These are phyloP conservation scores for Panellus pusillus DNA, from an alignment of 768 basidiomycete genomes.

Conservation along the genomic window DNA sequence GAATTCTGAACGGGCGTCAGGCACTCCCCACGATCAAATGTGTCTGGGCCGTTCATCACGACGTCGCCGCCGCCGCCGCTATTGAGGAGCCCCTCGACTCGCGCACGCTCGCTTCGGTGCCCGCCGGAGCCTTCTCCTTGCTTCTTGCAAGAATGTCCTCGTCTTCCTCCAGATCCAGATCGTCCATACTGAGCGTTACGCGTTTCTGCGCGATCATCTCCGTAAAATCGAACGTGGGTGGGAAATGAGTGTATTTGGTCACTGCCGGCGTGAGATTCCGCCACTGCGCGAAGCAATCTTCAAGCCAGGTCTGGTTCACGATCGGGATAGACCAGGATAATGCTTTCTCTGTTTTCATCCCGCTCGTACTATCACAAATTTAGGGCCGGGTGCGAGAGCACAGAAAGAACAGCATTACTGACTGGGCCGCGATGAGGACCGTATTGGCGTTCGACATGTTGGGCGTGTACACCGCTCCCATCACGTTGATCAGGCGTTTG, in stretches of 20 bases:
- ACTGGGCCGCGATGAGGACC: slow-evolving; percentile 84
- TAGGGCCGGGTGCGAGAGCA: background rate
- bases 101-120: slow-evolving; percentile 32
- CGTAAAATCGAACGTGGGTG: slow-evolving; percentile 66
- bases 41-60: slow-evolving; percentile 11
- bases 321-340: slow-evolving; percentile 80
- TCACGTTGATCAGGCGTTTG: slow-evolving; percentile 72
- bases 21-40: background rate
- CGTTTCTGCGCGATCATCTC: slow-evolving; percentile 43
- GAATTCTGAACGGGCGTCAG: background rate
- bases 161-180: slow-evolving; percentile 17
- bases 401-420: slow-evolving; percentile 31
- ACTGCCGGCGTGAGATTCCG: slow-evolving; percentile 59
- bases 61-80: slow-evolving; percentile 1
- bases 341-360: slow-evolving; percentile 72
- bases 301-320: slow-evolving; percentile 90
- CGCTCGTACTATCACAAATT: slow-evolving; percentile 34
- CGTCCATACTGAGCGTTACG: slow-evolving; percentile 21
- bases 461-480: slow-evolving; percentile 82
- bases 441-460: slow-evolving; percentile 79
- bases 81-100: slow-evolving; percentile 29
- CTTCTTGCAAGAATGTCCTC: slow-evolving; percentile 9
- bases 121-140: slow-evolving; percentile 19
- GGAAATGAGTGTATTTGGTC: slow-evolving; percentile 70
- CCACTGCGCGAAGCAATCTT: slow-evolving; percentile 88